A percentile compares a stretch with the other conserved stretches of the same genome.
Evolutionary conservation across 257 asterid genomes (phyloP).

Genomic region (Echites panduratus): DNA sequence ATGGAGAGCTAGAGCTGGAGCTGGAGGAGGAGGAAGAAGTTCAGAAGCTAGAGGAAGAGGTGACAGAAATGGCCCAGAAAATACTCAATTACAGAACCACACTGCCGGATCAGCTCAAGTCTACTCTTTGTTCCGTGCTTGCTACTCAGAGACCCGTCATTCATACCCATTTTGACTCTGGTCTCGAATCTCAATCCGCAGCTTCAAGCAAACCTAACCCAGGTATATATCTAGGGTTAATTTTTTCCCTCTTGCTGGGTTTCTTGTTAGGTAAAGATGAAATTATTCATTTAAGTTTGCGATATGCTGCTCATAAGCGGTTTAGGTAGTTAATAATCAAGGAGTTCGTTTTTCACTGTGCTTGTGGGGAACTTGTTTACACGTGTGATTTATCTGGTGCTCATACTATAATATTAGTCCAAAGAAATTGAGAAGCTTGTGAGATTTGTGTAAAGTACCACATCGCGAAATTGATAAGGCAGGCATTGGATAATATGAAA

Average conservation of each 20-base stretch:
- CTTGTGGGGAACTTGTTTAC: not conserved
- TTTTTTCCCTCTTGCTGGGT: not conserved
- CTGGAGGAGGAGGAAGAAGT: no score
- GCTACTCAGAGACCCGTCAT: constrained; percentile 44
- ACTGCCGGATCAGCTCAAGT: constrained; percentile 46
- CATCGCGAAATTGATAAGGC: not conserved
- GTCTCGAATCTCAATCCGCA: constrained; percentile 28
- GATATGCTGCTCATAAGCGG: not conserved
- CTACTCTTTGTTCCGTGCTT: constrained; percentile 45
- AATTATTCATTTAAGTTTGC: not conserved
- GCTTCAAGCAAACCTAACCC: constrained; percentile 21
- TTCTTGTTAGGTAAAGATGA: not conserved
- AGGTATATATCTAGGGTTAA: constrained; percentile 22
- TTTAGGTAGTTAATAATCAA: not conserved
- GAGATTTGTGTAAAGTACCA: not conserved
- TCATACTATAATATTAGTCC: not conserved
- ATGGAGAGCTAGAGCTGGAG: no score
- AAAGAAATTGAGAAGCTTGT: not conserved
- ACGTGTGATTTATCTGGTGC: not conserved
- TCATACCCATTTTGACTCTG: constrained; percentile 20
- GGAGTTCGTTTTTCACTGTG: not conserved
- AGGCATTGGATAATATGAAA: not conserved
- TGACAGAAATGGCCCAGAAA: constrained; percentile 50
- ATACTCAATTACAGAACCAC: constrained; percentile 40
- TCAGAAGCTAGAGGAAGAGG: constrained; percentile 45